Base-by-base conservation (phyloP, 2,329 filamentous ascomycete genomes). In the Mollisia scopiformis region DNA sequence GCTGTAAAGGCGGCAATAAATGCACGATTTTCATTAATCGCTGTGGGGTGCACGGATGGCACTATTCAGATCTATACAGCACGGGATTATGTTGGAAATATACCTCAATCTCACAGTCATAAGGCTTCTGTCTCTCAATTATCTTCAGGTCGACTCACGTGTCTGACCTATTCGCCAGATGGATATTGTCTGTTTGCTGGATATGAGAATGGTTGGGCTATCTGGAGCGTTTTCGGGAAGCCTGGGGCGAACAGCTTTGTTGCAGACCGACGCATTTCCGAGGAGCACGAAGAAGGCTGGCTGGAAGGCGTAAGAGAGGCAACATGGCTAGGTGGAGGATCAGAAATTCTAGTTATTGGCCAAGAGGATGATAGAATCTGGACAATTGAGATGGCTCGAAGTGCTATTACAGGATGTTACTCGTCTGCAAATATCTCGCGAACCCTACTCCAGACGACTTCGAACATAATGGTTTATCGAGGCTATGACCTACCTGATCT, bases 201-300 rank as follows among this genome's bases (percentile, higher is more conserved):
- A 1, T 98, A 94, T 72, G 89, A 95, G 70, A 88, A 89, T 61
- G 96, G 95, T 0, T 99, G 95, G 95, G 90, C 91, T 4, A 94
- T 88, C 50, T 99, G 94, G 94, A 98, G 94, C 74, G 95, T 98
- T 37, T 99, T 96, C 75, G 95, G 95, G 33, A 97, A 97, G 75
- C 84, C 89, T 2, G 89, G 93, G 14, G 93, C 90, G 58, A 92
- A 87, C 68, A 97, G 92, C 72, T 98, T 98, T 73, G 82, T 84
- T 6, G 82, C 85, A 13, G 91, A 96, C 69, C 79, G 81, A 27
- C 76, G 78, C 2, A 80, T 92, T 37, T 86, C 88, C 2, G 78
- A 83, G 52, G 77, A 78, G 6, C 94, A 95, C 70, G 84, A 83
- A 28, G 94, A 99, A 72, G 83, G 85, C 47, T 98, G 94, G 92